Evolutionary conservation across 441 rosid species (phyloP), one percentile per base, ranked within the genome.

Genomic region (Euphorbia schlechtendalii): DNA sequence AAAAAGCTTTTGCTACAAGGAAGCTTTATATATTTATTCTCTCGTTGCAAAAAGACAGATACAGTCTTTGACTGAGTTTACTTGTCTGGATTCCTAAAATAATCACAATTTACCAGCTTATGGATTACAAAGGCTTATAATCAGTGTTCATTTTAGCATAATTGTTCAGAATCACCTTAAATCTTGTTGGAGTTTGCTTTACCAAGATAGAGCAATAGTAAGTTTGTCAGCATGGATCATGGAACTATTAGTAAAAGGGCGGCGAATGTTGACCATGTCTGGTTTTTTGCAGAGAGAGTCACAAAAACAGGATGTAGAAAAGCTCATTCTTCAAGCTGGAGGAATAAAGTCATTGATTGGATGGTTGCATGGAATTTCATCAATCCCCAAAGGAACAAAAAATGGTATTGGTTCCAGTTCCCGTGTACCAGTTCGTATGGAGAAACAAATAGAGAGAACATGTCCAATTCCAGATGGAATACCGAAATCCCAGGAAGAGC

Each of bases 391-490:
- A 43, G 76, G 51, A 59, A 72, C n/a, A n/a, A n/a, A n/a, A n/a
- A n/a, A n/a, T n/a, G n/a, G n/a, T n/a, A n/a, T n/a, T n/a, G n/a
- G n/a, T 38, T 30, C 59, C 22, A 61, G 62, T 12, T 46, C 20
- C 46, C 53, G 30, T 8, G 73, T 78, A 56, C 58, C 75, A 11
- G 45, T 45, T 24, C n/a, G n/a, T n/a, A n/a, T n/a, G n/a, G n/a
- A n/a, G n/a, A n/a, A n/a, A n/a, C n/a, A n/a, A n/a, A n/a, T n/a
- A n/a, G n/a, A n/a, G n/a, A n/a, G n/a, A n/a, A n/a, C n/a, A 30
- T 18, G 75, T 73, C 97, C 86, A 20, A 51, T 83, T 6, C 97
- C 90, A 0, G 90, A 90, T 62, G 93, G 90, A 59, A 67, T 90
- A 62, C 93, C 97, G 8, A 90, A 85, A 70, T 76, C 93, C 0